Evolutionary conservation across 352 stramenopile genomes (phyloP).

Genomic region (Poterioochromonas sp.): DNA sequence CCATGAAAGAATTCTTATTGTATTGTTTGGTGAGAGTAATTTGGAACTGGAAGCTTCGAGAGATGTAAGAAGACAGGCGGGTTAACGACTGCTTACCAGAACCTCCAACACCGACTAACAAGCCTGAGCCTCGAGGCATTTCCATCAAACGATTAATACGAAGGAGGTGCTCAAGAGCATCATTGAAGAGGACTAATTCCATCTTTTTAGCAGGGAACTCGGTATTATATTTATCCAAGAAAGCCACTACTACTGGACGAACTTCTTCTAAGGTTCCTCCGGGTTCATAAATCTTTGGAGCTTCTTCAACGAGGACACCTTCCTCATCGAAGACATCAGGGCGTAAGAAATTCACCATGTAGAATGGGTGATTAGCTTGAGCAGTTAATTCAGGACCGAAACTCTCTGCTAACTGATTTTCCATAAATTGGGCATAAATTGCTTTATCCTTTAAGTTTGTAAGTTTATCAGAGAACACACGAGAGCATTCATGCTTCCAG

Average conservation of each 20-base stretch:
- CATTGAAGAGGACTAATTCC: conserved; percentile 95
- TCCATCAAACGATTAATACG: conserved; percentile 89
- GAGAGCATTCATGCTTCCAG: conserved; percentile 95
- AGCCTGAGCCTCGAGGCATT: conserved; percentile 84
- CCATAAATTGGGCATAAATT: conserved; percentile 79
- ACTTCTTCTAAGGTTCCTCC: conserved; percentile 77
- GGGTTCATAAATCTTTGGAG: conserved; percentile 92
- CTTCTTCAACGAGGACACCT: conserved; percentile 78
- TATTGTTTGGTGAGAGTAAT: conserved; percentile 97
- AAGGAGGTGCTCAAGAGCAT: conserved; percentile 89
- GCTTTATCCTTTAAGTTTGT: conserved; percentile 93
- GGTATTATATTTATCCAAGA: conserved; percentile 93
- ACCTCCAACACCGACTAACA: conserved; percentile 92
- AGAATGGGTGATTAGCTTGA: conserved; percentile 52
- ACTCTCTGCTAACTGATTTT: conserved; percentile 71
- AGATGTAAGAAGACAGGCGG: conserved; percentile 88
- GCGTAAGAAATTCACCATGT: conserved; percentile 94
- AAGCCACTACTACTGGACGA: conserved; percentile 79
- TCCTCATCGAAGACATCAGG: conserved; percentile 93
- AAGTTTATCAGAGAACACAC: conserved; percentile 95
- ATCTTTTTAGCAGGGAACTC: conserved; percentile 89
- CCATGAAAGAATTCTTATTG: conserved; percentile 91
- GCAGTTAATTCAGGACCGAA: conserved; percentile 74
- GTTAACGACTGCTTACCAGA: conserved; percentile 95
- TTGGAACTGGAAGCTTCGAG: conserved; percentile 89